Conservation (phyloP, 805 yeast species). For the Nakazawaea wyomingensis region DNA sequence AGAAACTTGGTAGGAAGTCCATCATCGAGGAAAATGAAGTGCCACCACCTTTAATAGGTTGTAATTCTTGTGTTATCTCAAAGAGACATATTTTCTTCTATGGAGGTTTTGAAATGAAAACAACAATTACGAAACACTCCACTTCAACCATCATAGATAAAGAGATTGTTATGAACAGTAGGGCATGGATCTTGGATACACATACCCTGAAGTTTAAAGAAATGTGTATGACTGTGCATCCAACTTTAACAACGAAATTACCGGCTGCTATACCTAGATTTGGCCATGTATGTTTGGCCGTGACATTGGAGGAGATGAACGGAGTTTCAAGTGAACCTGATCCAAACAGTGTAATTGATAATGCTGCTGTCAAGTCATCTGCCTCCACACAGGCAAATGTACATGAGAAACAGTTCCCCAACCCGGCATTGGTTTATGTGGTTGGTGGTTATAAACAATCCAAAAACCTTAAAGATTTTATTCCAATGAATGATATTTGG, state of each 20-base stretch:
- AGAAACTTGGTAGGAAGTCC: constrained; percentile 14
- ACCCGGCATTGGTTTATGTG: constrained; percentile 32
- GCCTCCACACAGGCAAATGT: background rate
- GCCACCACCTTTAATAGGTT: constrained; percentile 50
- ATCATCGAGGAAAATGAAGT: constrained; percentile 27
- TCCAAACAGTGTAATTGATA: too few species aligned
- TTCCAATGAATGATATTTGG: constrained; percentile 36
- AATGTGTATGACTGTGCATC: constrained; percentile 30
- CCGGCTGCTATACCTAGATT: constrained; percentile 27
- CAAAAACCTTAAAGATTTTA: constrained; percentile 20
- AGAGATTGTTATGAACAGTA: constrained; percentile 42
- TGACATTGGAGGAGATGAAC: constrained; percentile 26
- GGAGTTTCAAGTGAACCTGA: too few species aligned
- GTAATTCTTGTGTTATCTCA: constrained; percentile 45
- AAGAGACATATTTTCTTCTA: constrained; percentile 53
- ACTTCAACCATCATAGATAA: constrained; percentile 24
- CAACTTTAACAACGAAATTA: constrained; percentile 20
- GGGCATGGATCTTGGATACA: constrained; percentile 57
- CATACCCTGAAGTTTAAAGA: constrained; percentile 43
- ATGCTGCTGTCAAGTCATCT: background rate
- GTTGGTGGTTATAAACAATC: constrained; percentile 45
- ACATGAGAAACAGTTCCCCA: constrained; percentile 9
- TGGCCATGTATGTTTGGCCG: constrained; percentile 22
- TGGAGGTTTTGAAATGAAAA: constrained; percentile 60
- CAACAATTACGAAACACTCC: constrained; percentile 25